Percentiles rank a stretch among this genome's conserved stretches.
These are phyloP conservation scores for Chalciporus sp. DNA, from an alignment of 1,284 basidiomycete species.

Conservation along the genomic window DNA sequence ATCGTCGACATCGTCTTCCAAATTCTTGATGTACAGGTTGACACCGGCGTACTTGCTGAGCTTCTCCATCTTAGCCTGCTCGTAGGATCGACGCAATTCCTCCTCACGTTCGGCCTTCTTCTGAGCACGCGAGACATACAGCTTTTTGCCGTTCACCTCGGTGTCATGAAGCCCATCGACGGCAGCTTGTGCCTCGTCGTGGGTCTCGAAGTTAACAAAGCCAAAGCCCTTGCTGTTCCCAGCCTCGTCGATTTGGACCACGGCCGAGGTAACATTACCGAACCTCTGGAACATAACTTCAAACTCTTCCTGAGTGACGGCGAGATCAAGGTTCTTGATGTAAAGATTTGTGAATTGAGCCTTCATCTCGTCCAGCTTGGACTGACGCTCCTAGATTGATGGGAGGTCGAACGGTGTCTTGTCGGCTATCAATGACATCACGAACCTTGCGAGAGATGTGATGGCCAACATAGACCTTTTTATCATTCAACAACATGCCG, in stretches of 20 bases:
- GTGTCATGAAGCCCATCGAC: slow-evolving; percentile 90
- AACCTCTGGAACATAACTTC: slow-evolving; percentile 79
- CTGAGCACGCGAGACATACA: slow-evolving; percentile 97
- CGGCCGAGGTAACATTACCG: slow-evolving; percentile 89
- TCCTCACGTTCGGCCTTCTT: slow-evolving; percentile 99
- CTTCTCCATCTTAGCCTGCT: slow-evolving; percentile 97
- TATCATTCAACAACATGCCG: slow-evolving; percentile 99
- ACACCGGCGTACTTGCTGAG: slow-evolving; percentile 98
- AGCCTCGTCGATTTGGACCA: slow-evolving; percentile 80
- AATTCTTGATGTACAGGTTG: slow-evolving; percentile 99
- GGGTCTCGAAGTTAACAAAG: slow-evolving; percentile 95
- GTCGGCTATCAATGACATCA: slow-evolving; percentile 4
- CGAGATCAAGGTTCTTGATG: slow-evolving; percentile 93
- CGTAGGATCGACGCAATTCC: slow-evolving; percentile 93
- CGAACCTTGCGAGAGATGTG: slow-evolving; percentile 95
- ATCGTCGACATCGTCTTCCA: slow-evolving; percentile 92
- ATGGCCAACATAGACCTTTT: slow-evolving; percentile 98
- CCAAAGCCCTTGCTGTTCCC: slow-evolving; percentile 97
- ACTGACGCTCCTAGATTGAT: slow-evolving; percentile 79
- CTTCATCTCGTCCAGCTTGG: slow-evolving; percentile 97
- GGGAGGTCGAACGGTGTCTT: not conserved
- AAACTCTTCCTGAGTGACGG: slow-evolving; percentile 88
- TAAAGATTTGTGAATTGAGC: slow-evolving; percentile 98
- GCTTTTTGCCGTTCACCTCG: slow-evolving; percentile 86
- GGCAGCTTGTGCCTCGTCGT: slow-evolving; percentile 91